Conservation (phyloP, 495 filamentous ascomycete species). For the Penicillium atrosanguineum region DNA sequence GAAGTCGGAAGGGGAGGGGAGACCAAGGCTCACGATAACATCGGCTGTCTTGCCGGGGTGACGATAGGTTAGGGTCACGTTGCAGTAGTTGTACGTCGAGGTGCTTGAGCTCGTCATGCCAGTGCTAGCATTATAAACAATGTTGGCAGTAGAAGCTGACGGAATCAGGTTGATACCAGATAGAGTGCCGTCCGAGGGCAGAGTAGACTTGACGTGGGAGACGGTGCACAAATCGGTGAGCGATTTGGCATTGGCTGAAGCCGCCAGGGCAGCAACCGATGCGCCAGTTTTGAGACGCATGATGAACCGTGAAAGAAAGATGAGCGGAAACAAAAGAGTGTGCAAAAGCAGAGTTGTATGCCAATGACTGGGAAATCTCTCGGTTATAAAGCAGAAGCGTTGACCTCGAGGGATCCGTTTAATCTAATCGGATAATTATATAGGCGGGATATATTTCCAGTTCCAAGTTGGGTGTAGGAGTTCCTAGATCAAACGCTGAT, state of each 20-base stretch:
- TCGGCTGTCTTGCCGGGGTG: constrained; percentile 33
- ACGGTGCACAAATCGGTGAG: constrained; percentile 33
- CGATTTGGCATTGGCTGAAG: constrained; percentile 27
- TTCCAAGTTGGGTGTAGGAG: neutral
- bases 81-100: constrained; percentile 34
- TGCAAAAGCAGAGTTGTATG: neutral
- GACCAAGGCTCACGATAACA: constrained; percentile 32
- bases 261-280: constrained; percentile 26
- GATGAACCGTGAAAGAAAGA: constrained; percentile 1
- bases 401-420: neutral
- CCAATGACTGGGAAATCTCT: neutral
- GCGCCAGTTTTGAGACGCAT: constrained; percentile 26
- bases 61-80: constrained; percentile 34
- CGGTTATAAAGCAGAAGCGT: neutral
- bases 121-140: constrained; percentile 24
- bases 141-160: constrained; percentile 25
- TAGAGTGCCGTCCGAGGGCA: constrained; percentile 35
- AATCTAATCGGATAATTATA: neutral
- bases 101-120: constrained; percentile 4
- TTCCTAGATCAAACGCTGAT: constrained; percentile 10
- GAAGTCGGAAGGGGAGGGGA: constrained; percentile 33
- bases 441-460: constrained; percentile 1
- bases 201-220: constrained; percentile 28
- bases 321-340: constrained; percentile 1
- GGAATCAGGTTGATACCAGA: constrained; percentile 31